Conservation (phyloP, 495 filamentous ascomycete species). For the Penicillium alfredii region DNA sequence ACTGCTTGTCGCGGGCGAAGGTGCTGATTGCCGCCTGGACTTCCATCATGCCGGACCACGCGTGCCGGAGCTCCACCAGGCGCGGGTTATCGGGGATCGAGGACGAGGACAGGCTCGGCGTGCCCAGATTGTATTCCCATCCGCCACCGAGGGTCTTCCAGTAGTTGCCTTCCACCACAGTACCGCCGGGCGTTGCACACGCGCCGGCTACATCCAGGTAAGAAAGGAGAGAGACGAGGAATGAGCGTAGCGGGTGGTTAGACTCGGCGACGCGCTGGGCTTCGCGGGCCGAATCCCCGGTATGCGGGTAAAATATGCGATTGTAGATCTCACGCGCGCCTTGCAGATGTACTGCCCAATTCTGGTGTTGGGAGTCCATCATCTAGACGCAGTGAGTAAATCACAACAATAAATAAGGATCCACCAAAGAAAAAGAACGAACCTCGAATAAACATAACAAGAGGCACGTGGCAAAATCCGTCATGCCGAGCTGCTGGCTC, state of each 20-base stretch:
- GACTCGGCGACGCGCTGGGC: conserved; percentile 29
- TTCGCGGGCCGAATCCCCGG: conserved; percentile 22
- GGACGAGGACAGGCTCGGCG: conserved; percentile 24
- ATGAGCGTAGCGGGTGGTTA: conserved; percentile 34
- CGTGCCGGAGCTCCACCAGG: conserved; percentile 29
- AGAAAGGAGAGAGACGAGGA: conserved; percentile 37
- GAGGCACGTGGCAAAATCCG: conserved; percentile 37
- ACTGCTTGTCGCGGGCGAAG: conserved; percentile 33
- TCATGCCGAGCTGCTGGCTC: conserved; percentile 23
- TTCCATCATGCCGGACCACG: conserved; percentile 40
- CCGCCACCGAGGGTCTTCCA: conserved; percentile 36
- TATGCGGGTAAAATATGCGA: conserved; percentile 29
- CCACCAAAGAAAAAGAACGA: not conserved
- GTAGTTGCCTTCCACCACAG: conserved; percentile 36
- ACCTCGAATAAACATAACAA: conserved; percentile 40
- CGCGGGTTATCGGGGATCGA: conserved; percentile 19
- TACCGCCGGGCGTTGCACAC: conserved; percentile 36
- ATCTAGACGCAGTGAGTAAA: conserved; percentile 22
- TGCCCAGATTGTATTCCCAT: conserved; percentile 40
- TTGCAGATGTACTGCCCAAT: conserved; percentile 39
- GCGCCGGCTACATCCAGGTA: conserved; percentile 40
- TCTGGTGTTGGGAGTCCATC: conserved; percentile 42
- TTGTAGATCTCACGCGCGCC: conserved; percentile 40
- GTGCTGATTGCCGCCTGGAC: conserved; percentile 34
- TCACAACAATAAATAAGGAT: not conserved